Conservation (phyloP, 257 asterid species). For the Rehmannia glutinosa region DNA sequence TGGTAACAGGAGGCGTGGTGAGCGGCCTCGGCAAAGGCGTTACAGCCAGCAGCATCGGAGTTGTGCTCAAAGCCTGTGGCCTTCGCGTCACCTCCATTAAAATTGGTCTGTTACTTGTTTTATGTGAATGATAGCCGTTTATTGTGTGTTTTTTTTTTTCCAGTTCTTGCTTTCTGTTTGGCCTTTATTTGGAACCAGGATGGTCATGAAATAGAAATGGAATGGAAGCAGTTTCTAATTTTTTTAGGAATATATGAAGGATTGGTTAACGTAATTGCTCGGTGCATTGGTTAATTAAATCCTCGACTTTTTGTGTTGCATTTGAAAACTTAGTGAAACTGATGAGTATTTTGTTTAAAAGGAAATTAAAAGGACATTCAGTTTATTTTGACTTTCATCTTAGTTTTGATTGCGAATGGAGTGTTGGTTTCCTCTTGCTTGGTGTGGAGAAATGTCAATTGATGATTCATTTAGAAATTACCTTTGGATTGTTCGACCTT, state of each 20-base stretch:
- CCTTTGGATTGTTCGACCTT: no score
- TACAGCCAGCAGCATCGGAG: constrained; percentile 98
- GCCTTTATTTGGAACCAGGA: background rate
- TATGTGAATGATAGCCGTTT: background rate
- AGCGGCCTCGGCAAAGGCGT: constrained; percentile 99
- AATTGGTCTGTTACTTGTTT: constrained; percentile 84
- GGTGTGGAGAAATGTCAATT: no score
- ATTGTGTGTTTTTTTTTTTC: background rate
- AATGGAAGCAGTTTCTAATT: background rate
- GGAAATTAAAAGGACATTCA: no score
- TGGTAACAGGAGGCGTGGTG: constrained; percentile 96
- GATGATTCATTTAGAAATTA: no score
- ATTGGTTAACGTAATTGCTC: constrained; percentile 4
- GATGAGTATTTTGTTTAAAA: background rate
- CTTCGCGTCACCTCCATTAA: constrained; percentile 95
- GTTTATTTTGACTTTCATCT: background rate
- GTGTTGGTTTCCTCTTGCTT: no score
- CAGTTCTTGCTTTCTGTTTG: background rate
- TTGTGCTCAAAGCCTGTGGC: constrained; percentile 93
- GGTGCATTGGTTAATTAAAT: background rate
- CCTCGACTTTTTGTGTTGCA: background rate
- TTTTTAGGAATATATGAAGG: background rate
- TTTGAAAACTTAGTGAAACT: background rate
- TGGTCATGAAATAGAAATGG: background rate
- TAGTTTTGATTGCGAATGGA: background rate